Percentiles rank a stretch among this genome's conserved stretches.
Conservation (phyloP, 306 rosid genomes). For the Castanea mollissima region DNA sequence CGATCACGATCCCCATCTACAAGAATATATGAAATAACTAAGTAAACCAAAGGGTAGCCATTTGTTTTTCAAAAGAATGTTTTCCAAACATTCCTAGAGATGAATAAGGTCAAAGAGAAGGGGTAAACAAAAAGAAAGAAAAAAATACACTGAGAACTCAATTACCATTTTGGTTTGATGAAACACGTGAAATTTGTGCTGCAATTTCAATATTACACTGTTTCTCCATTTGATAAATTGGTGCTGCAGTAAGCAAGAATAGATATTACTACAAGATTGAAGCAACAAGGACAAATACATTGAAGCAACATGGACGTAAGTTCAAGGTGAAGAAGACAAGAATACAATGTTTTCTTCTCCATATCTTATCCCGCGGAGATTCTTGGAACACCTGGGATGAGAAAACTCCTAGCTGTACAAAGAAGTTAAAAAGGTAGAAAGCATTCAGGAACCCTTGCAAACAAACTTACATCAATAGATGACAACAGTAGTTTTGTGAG, state of each 20-base stretch:
- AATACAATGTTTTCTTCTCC: constrained; percentile 90
- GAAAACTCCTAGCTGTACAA: constrained; percentile 93
- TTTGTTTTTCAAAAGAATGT: neutral
- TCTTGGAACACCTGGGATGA: constrained; percentile 99
- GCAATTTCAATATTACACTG: constrained; percentile 92
- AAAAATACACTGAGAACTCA: constrained; percentile 40
- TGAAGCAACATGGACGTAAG: neutral
- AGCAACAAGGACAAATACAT: neutral
- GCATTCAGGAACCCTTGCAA: constrained; percentile 24
- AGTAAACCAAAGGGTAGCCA: constrained; percentile 8
- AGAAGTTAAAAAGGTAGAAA: constrained; percentile 41
- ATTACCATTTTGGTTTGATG: constrained; percentile 82
- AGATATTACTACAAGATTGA: constrained; percentile 18
- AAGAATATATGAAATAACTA: constrained; percentile 25
- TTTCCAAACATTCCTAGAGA: neutral
- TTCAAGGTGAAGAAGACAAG: constrained; percentile 27
- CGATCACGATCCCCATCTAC: constrained; percentile 73
- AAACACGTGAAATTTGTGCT: constrained; percentile 75
- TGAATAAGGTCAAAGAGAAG: neutral
- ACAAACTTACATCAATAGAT: constrained; percentile 1
- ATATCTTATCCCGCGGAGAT: constrained; percentile 74
- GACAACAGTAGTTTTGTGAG: neutral
- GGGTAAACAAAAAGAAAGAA: constrained; percentile 28
- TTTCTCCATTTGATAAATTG: constrained; percentile 87
- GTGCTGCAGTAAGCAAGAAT: constrained; percentile 51